These are phyloP conservation scores for Coemansia sp. DNA, from an alignment of 192 early-diverging fungal genomes.

Conservation along the genomic window DNA sequence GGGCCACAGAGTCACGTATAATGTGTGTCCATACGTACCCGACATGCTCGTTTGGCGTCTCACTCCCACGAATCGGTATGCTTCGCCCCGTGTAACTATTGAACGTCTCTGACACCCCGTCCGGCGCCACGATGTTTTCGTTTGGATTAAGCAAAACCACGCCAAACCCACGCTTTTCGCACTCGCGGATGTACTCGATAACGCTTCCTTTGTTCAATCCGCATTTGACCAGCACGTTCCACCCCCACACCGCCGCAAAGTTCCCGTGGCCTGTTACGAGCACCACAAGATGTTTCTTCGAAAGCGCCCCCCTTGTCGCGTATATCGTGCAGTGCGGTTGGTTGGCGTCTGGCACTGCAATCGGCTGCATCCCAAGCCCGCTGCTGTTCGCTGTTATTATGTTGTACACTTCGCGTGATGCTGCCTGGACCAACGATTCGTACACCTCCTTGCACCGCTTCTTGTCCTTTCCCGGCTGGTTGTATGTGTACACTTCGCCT, in stretches of 20 bases:
- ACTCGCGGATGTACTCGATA: conserved; percentile 25
- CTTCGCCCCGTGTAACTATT: conserved; percentile 24
- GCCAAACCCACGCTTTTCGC: conserved; percentile 23
- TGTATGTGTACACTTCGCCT: conserved; percentile 16
- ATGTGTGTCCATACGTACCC: conserved; percentile 43
- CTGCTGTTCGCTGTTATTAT: conserved; percentile 18
- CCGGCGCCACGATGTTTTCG: conserved; percentile 42
- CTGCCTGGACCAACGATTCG: conserved; percentile 16
- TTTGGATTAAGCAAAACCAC: conserved; percentile 51
- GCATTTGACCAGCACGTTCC: conserved; percentile 36
- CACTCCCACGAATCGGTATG: conserved; percentile 28
- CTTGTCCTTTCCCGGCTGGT: conserved; percentile 1
- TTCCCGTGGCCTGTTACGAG: conserved; percentile 30
- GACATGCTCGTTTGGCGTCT: conserved; percentile 49
- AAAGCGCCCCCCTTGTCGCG: conserved; percentile 32
- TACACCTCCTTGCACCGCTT: conserved; percentile 26
- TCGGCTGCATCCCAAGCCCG: conserved; percentile 32
- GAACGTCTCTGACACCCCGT: conserved; percentile 38
- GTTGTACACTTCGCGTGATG: conserved; percentile 29
- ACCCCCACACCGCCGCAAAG: conserved; percentile 40
- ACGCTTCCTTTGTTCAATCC: conserved; percentile 33
- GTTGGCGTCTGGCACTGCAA: conserved; percentile 24
- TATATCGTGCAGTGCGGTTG: conserved; percentile 45
- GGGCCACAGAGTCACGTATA: conserved; percentile 16
- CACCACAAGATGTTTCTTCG: conserved; percentile 34